Base-by-base conservation (phyloP, 2,329 filamentous ascomycete genomes). In the Zasmidium angulare region DNA sequence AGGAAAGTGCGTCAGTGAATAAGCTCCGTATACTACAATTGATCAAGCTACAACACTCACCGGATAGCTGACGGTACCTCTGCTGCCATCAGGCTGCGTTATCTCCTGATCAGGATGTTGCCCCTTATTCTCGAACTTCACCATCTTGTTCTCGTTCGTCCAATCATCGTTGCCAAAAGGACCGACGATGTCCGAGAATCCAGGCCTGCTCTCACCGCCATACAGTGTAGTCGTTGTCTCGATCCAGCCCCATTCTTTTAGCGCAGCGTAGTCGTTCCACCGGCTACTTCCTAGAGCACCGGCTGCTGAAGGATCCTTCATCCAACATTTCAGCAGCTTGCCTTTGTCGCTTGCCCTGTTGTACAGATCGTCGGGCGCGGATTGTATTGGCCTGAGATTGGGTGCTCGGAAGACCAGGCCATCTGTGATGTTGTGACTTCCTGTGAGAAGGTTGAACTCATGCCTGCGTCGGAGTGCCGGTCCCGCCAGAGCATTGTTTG, bases 181-280 rank as follows among this genome's bases (percentile, higher is more conserved):
- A 4, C 22, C 52, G 2, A 55, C 43, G 17, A 55, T 22, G 4
- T 55, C 40, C 24, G 24, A 47, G 10, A 55, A 10, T 4, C 53
- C 53, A 14, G 53, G 53, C 10, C 19, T 22, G 2, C 19, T 36
- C 23, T 55, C 53, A 3, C 53, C 53, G 11, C 19, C 22, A 11
- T 20, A 19, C 1, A 20, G 20, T 1, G 11, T 21, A n/a, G 24
- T 26, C 22, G 40, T 29, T 10, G 43, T 55, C 11, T 29, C 53
- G 6, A 19, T 29, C 53, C 53, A 55, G 11, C 43, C 53, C 53
- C 53, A 55, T 22, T 48, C 23, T 20, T 50, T 29, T 17, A 50
- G 20, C 2, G 23, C 21, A 11, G 29, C 40, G 43, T 43, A 48
- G 21, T 48, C 46, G 19, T 26, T 36, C 53, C 53, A 55, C 17